A percentile compares a stretch with the other conserved stretches of the same genome.
phyloP scores from a whole-genome alignment of 805 yeast genomes.

The Priceomyces melissophilus region DNA sequence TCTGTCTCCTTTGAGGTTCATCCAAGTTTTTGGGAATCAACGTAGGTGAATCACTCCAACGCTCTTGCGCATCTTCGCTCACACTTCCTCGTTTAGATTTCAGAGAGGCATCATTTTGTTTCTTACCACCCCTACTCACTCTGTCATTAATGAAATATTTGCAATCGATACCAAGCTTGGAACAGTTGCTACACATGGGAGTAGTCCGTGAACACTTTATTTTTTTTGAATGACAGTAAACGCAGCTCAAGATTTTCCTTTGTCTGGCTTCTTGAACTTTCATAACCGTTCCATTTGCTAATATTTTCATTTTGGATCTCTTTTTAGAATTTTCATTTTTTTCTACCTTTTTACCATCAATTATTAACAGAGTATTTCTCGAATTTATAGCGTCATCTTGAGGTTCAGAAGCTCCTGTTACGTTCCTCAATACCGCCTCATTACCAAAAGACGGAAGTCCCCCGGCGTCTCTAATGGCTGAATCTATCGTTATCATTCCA shows the following conservation, averaged over 20 bases:
- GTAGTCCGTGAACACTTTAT: constrained; percentile 58
- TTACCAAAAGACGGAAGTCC: too few species aligned
- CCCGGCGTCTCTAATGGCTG: too few species aligned
- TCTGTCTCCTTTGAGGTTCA: too few species aligned
- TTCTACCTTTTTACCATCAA: not conserved
- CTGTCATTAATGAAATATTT: constrained; percentile 57
- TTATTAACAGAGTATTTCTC: too few species aligned
- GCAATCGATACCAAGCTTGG: constrained; percentile 45
- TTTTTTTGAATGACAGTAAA: constrained; percentile 59
- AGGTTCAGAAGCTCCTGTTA: too few species aligned
- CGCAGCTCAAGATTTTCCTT: constrained; percentile 53
- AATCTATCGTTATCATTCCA: too few species aligned
- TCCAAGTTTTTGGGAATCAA: too few species aligned
- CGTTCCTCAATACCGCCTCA: too few species aligned
- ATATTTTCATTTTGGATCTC: constrained; percentile 14
- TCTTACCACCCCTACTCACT: constrained; percentile 44
- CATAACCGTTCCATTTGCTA: constrained; percentile 52
- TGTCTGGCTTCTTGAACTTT: constrained; percentile 62
- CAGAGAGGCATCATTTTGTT: constrained; percentile 5
- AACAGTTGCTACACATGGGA: constrained; percentile 57
- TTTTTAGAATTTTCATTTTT: not conserved
- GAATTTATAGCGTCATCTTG: too few species aligned
- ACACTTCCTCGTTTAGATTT: not conserved
- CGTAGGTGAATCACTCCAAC: not conserved
- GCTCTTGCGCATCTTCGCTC: not conserved